Evolutionary conservation across 2,329 filamentous ascomycete species (phyloP), one percentile per base, ranked within the genome.

Genomic region (Phoma herbarum): DNA sequence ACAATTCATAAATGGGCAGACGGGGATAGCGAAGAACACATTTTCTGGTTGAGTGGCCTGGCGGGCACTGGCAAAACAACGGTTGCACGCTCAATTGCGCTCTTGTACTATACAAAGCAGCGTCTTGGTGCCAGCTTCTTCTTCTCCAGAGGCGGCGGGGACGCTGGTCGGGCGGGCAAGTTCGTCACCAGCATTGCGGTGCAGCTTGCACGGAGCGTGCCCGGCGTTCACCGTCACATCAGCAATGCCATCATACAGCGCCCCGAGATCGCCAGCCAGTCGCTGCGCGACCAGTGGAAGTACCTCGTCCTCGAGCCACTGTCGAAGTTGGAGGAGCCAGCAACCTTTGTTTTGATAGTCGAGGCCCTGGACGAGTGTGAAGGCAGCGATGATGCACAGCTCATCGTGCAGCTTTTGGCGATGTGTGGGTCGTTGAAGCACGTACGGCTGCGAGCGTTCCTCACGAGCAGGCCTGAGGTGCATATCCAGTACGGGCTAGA

Each of bases 321-420:
- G 11, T 33, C 45, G 12, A 26, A 35, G 12, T 18, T 61, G 12
- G 39, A 6, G 44, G 35, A 31, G 29, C 45, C 33, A 26, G 22
- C 29, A 31, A 37, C 22, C 51, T 23, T 25, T 25, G 28, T 35
- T 48, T 65, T 67, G 8, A 57, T 67, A 2, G 53, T 67, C 16
- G 60, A 76, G 51, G 73, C 74, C 3, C 63, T 76, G 3, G 71
- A 76, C 43, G 72, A 76, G 49, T 76, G 71, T 49, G 67, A 73
- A 3, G 11, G 45, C 20, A 59, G 66, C 12, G 42, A 50, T 45
- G 51, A 66, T n/a, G 33, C 62, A 35, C 47, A 41, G 23, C 37
- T 16, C 2, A 66, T 67, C 20, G 54, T 66, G 14, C 59, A 64
- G 52, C 63, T 66, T 1, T 51, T 67, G 42, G 41, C 57, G 44